A percentile compares a stretch with the other conserved stretches of the same genome.
Evolutionary conservation across 2,329 filamentous ascomycete genomes (phyloP).

Genomic region (Monilinia vaccinii-corymbosi): DNA sequence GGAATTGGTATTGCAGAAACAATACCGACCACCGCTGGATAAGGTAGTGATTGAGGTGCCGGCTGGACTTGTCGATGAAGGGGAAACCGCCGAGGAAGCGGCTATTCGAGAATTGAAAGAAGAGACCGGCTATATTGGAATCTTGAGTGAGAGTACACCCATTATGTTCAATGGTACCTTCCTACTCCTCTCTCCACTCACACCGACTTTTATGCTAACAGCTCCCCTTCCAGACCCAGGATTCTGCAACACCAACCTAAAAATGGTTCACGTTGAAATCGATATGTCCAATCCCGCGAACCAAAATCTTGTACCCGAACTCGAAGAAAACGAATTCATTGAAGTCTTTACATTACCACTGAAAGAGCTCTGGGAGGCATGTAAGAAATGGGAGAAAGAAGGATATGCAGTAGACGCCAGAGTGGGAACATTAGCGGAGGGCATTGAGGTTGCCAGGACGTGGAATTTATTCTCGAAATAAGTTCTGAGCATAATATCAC

Average conservation of each 20-base stretch:
- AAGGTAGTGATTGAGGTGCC: conserved; percentile 54
- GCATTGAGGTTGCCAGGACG: conserved; percentile 31
- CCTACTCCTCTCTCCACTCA: background rate
- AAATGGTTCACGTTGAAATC: conserved; percentile 42
- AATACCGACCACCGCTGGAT: conserved; percentile 54
- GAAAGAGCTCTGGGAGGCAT: conserved; percentile 37
- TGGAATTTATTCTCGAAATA: conserved; percentile 26
- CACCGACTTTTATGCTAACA: background rate
- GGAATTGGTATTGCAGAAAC: conserved; percentile 56
- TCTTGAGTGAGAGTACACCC: conserved; percentile 46
- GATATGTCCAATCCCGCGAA: conserved; percentile 38
- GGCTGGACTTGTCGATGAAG: conserved; percentile 53
- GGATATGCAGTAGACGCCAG: conserved; percentile 34
- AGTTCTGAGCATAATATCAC: background rate
- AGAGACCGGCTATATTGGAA: conserved; percentile 57
- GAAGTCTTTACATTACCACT: conserved; percentile 41
- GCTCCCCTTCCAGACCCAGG: conserved; percentile 39
- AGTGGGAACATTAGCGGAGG: conserved; percentile 33
- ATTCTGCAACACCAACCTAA: conserved; percentile 58
- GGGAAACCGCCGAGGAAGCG: conserved; percentile 51
- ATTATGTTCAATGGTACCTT: conserved; percentile 52
- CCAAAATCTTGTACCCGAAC: conserved; percentile 36
- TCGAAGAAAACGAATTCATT: conserved; percentile 45
- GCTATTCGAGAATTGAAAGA: conserved; percentile 56
- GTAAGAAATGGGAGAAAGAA: conserved; percentile 35